Conservation (phyloP, 306 rosid genomes). For the Dicorynia guianensis region DNA sequence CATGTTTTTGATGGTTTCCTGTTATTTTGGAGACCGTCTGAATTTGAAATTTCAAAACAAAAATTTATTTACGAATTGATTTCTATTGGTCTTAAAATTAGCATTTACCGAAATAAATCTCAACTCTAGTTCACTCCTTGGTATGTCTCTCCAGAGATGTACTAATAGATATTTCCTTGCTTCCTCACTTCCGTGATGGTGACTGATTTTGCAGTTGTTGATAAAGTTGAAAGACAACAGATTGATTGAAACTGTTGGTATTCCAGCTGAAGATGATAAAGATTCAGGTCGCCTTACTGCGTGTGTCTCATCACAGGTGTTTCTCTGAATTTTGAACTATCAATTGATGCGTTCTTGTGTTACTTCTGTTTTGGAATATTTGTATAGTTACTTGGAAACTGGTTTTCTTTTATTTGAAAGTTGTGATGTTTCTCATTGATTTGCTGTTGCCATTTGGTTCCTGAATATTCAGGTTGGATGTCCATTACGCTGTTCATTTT, state of each 20-base stretch:
- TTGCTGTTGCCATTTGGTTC: constrained; percentile 24
- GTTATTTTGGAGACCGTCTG: constrained; percentile 20
- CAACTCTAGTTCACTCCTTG: constrained; percentile 1
- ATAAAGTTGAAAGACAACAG: constrained; percentile 91
- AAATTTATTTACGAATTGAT: constrained; percentile 18
- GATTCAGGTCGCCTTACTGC: constrained; percentile 86
- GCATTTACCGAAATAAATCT: constrained; percentile 1
- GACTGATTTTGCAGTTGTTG: constrained; percentile 69
- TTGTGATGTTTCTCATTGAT: constrained; percentile 20
- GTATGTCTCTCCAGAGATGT: constrained; percentile 21
- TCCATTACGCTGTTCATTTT: constrained; percentile 90
- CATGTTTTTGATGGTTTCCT: constrained; percentile 16
- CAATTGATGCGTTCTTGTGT: constrained; percentile 13
- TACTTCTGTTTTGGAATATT: constrained; percentile 30
- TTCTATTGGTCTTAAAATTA: constrained; percentile 19
- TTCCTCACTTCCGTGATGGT: constrained; percentile 13
- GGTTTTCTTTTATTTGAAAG: constrained; percentile 13
- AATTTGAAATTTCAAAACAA: constrained; percentile 13
- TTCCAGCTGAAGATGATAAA: constrained; percentile 73
- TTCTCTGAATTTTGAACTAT: constrained; percentile 33
- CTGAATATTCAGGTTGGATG: constrained; percentile 82
- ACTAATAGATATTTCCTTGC: constrained; percentile 20
- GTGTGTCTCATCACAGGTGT: constrained; percentile 96
- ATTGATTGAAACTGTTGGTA: constrained; percentile 95
- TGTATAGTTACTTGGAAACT: constrained; percentile 32